Evolutionary conservation across 179 eudicot species (phyloP), one percentile per base, ranked within the genome.

Genomic region (Camellia oleifera): DNA sequence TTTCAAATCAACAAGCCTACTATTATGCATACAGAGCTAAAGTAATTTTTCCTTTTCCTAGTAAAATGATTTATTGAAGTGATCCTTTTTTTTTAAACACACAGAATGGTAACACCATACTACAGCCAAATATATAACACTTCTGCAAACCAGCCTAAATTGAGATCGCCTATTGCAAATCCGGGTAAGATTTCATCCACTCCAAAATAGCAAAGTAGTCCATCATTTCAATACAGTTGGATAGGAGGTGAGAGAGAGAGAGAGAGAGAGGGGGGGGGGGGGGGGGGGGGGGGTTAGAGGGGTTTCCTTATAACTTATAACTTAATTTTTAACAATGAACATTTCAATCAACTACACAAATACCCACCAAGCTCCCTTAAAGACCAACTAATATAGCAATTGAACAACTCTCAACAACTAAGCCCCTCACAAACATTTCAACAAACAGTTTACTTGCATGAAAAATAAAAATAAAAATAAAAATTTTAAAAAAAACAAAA

Each of bases 381-480:
- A 26, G 32, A 26, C 32, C 32, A 26, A 26, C 32, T 26, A 26
- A 26, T 26, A 26, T 26, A 26, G 32, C 32, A 26, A 26, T 26
- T 26, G 20, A 15, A 4, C 7, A 4, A 5, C 65, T 3, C 42
- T n/a, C 4, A 5, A 71, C 72, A 71, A 54, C 61, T 15, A 23
- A 3, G 17, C 15, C 57, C 45, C 45, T 20, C 10, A 44, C 12
- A 48, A 63, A 45, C 79, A 76, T 63, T 63, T 76, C 6, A 76
- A 48, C 79, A 48, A 76, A 76, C 79, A 76, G 58, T 26, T 46
- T 45, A 26, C 44, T 7, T 62, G 62, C 69, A n/a, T 69, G 32
- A 26, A 26, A 26, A 26, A 26, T 18, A 23, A 23, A 23, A 23
- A 23, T 23, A 23, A 23, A 23, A 23, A 23, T 23, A 23, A 23